Percentiles rank a stretch among this genome's conserved stretches.
phyloP scores from a whole-genome alignment of 371 early-diverging fungal species.

The Blakeslea trispora region DNA sequence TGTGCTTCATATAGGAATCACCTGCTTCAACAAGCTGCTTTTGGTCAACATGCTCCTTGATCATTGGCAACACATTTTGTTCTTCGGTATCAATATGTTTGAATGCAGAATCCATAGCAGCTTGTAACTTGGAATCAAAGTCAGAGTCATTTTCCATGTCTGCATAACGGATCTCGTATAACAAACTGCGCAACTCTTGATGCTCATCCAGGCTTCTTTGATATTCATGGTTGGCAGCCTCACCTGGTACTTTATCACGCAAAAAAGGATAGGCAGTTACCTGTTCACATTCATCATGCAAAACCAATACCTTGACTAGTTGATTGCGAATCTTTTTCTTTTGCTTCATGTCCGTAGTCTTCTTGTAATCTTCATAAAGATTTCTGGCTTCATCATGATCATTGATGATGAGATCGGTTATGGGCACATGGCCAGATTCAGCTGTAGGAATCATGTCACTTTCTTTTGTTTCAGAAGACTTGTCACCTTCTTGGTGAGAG shows the following conservation, averaged over 20 bases:
- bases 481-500: not conserved
- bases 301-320: not conserved
- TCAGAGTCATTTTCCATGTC: not conserved
- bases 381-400: not conserved
- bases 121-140: not conserved
- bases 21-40: not conserved
- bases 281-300: not conserved
- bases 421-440: not conserved
- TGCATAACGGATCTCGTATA: not conserved
- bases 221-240: not conserved
- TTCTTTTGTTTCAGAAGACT: not conserved
- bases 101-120: not conserved
- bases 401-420: not conserved
- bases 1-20: not conserved
- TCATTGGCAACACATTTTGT: not conserved
- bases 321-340: not conserved
- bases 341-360: not conserved
- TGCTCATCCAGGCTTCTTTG: not conserved
- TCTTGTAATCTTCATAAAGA: not conserved
- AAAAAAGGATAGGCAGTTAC: not conserved
- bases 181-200: not conserved
- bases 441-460: too few species aligned
- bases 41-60: not conserved
- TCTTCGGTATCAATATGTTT: not conserved
- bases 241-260: not conserved